Conservation (phyloP, 2,329 filamentous ascomycete species). For the Neopestalotiopsis sp. region DNA sequence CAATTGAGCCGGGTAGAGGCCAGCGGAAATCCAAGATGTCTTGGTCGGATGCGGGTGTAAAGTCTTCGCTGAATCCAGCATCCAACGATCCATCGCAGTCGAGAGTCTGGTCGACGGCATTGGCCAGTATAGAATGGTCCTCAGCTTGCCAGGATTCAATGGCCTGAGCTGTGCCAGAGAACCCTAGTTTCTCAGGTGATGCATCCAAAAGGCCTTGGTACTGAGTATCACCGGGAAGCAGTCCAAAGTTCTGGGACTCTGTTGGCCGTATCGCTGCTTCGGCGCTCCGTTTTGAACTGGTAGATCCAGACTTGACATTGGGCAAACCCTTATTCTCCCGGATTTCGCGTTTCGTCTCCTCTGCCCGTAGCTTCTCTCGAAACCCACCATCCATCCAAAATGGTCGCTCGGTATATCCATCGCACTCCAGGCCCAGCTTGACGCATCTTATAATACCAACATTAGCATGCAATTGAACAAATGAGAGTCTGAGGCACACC, state of each 20-base stretch:
- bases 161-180: neutral
- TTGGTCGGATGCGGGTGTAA: neutral
- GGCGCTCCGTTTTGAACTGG: neutral
- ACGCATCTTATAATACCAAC: neutral
- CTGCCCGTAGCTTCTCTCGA: neutral
- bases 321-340: neutral
- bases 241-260: neutral
- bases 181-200: neutral
- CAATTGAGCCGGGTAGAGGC: neutral
- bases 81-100: neutral
- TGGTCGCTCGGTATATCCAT: neutral
- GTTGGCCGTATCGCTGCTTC: neutral
- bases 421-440: neutral
- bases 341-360: neutral
- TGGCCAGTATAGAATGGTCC: neutral
- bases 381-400: neutral
- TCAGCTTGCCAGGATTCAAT: neutral
- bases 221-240: neutral
- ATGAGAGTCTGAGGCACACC: neutral
- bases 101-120: neutral
- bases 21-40: neutral
- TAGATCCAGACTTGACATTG: neutral
- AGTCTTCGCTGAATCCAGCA: neutral
- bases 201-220: neutral
- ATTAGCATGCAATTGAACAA: neutral